phyloP scores from a whole-genome alignment of 163 green algal genomes.

The Coccomyxa subellipsoidea region DNA sequence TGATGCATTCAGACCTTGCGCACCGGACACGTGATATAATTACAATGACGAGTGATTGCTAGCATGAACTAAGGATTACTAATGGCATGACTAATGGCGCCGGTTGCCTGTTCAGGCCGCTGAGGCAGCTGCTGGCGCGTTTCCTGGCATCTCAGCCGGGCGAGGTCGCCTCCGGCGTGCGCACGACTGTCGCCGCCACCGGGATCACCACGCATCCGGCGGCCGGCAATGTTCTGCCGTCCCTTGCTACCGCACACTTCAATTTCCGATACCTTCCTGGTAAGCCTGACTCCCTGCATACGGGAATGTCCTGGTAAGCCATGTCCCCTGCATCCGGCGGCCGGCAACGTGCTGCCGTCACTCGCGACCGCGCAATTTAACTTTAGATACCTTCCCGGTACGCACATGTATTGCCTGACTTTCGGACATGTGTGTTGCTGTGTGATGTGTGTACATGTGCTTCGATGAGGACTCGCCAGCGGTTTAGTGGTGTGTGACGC shows the following conservation, averaged over 20 bases:
- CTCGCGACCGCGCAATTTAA: constrained; percentile 1
- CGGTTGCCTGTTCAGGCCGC: neutral
- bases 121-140: neutral
- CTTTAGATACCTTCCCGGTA: constrained; percentile 2
- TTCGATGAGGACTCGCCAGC: neutral
- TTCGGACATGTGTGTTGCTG: neutral
- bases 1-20: too few species aligned
- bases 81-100: too few species aligned
- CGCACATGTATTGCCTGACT: neutral
- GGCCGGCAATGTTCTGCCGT: neutral
- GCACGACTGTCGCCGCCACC: neutral
- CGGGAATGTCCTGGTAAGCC: neutral
- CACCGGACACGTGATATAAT: too few species aligned
- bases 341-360: neutral
- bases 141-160: neutral
- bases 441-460: too few species aligned
- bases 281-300: neutral
- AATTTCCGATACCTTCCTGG: constrained; percentile 11
- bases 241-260: neutral
- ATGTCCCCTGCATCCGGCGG: neutral
- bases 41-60: too few species aligned
- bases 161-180: neutral
- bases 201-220: neutral
- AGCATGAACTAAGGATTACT: too few species aligned
- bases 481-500: too few species aligned